Conservation (phyloP, 441 rosid genomes). For the Iberis amara region DNA sequence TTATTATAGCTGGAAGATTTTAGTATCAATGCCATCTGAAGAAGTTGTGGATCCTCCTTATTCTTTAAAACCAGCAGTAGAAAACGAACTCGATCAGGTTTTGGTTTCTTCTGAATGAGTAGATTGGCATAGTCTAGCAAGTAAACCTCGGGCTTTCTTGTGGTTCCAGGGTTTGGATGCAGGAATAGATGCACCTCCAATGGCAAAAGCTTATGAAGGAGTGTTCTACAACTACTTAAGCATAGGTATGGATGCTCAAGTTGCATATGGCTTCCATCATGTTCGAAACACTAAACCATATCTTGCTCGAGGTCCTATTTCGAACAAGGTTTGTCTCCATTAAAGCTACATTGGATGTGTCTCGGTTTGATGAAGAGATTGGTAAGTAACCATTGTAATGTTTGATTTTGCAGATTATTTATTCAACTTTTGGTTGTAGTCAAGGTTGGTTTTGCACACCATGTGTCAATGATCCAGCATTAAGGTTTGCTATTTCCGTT, state of each 20-base stretch:
- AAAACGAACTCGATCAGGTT: slow-evolving; percentile 58
- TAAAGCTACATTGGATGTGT: neutral
- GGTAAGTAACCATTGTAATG: neutral
- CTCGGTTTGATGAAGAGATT: neutral
- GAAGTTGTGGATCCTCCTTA: slow-evolving; percentile 60
- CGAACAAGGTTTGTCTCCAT: slow-evolving; percentile 57
- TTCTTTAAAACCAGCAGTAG: slow-evolving; percentile 54
- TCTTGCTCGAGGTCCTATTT: slow-evolving; percentile 79
- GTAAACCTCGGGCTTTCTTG: neutral
- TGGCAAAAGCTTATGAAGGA: slow-evolving; percentile 50
- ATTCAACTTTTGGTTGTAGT: slow-evolving; percentile 80
- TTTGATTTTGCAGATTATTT: slow-evolving; percentile 58
- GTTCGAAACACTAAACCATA: slow-evolving; percentile 76
- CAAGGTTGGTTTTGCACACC: slow-evolving; percentile 99
- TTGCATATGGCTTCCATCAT: slow-evolving; percentile 83
- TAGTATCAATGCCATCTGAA: slow-evolving; percentile 55
- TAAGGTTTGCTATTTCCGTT: slow-evolving; percentile 44
- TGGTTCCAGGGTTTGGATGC: slow-evolving; percentile 48
- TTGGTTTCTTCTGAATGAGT: slow-evolving; percentile 15
- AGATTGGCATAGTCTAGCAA: slow-evolving; percentile 7
- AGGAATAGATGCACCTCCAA: slow-evolving; percentile 49
- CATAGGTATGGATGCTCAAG: slow-evolving; percentile 96
- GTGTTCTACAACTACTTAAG: slow-evolving; percentile 86
- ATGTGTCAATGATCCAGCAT: slow-evolving; percentile 74
- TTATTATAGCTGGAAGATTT: slow-evolving; percentile 59